Evolutionary conservation across 2,329 filamentous ascomycete species (phyloP).

Genomic region (Trichoderma koningiopsis): DNA sequence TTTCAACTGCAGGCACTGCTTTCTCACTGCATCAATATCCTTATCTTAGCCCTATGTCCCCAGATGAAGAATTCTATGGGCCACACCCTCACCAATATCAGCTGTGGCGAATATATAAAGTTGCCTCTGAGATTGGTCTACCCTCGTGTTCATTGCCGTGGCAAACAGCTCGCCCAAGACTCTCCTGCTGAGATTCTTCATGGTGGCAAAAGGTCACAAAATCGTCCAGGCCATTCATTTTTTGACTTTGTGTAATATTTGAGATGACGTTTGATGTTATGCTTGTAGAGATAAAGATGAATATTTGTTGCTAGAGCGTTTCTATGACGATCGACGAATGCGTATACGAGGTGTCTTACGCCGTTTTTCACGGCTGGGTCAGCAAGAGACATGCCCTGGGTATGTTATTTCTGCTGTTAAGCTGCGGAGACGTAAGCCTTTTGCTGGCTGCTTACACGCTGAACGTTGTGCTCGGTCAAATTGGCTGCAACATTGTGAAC

Average conservation of each 20-base stretch:
- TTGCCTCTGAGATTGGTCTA: not conserved
- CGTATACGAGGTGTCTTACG: not conserved
- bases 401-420: not conserved
- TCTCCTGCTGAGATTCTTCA: not conserved
- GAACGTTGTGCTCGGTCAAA: not conserved
- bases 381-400: not conserved
- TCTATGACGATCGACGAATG: conserved; percentile 2
- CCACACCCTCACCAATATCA: not conserved
- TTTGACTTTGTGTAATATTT: not conserved
- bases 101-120: not conserved
- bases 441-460: not conserved
- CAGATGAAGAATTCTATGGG: not conserved
- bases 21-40: not conserved
- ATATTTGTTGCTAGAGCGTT: not conserved
- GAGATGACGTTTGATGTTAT: conserved; percentile 8
- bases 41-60: not conserved
- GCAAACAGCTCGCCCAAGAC: not conserved
- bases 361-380: not conserved
- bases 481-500: not conserved
- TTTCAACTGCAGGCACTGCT: not conserved
- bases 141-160: not conserved
- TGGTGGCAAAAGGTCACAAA: not conserved
- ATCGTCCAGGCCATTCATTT: not conserved
- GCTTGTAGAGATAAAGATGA: conserved; percentile 3
- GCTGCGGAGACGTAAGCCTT: not conserved